Conservation (phyloP, 169 alveolate species). For the Cystoisospora suis region DNA sequence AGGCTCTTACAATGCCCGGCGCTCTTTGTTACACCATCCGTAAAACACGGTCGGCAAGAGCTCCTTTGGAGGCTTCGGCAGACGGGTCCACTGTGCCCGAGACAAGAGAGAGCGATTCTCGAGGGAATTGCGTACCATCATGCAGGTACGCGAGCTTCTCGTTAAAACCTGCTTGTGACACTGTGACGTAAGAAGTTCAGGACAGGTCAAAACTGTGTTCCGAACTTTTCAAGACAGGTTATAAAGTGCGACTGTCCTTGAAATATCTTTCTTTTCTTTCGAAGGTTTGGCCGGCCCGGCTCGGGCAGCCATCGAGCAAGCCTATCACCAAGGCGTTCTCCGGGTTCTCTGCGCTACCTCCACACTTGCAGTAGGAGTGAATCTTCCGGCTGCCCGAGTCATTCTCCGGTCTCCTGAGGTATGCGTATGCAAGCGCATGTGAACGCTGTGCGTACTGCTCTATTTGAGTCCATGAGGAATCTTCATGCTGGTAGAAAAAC, state of each 20-base stretch:
- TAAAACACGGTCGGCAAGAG: not conserved
- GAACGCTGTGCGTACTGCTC: too few relatives aligned
- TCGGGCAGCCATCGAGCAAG: conserved; percentile 75
- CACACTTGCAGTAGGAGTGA: conserved; percentile 88
- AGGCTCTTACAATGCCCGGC: not conserved
- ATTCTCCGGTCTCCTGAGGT: conserved; percentile 75
- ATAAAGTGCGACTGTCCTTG: too few relatives aligned
- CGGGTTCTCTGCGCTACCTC: conserved; percentile 80
- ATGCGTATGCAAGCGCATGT: too few relatives aligned
- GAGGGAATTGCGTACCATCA: conserved; percentile 83
- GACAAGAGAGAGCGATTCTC: conserved; percentile 32
- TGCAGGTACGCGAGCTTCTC: conserved; percentile 67
- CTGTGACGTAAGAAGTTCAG: too few relatives aligned
- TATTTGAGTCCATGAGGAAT: too few relatives aligned
- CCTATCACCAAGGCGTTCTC: conserved; percentile 72
- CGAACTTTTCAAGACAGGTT: too few relatives aligned
- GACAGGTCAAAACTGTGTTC: too few relatives aligned
- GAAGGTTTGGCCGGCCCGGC: conserved; percentile 75
- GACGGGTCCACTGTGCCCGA: not conserved
- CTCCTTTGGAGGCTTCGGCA: not conserved
- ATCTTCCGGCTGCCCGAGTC: conserved; percentile 86
- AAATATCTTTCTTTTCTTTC: not conserved
- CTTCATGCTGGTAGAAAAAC: too few relatives aligned
- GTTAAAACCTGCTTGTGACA: too few relatives aligned
- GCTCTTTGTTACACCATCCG: conserved; percentile 3